Conservation (phyloP, 192 early-diverging fungal species). For the Coemansia sp. region DNA sequence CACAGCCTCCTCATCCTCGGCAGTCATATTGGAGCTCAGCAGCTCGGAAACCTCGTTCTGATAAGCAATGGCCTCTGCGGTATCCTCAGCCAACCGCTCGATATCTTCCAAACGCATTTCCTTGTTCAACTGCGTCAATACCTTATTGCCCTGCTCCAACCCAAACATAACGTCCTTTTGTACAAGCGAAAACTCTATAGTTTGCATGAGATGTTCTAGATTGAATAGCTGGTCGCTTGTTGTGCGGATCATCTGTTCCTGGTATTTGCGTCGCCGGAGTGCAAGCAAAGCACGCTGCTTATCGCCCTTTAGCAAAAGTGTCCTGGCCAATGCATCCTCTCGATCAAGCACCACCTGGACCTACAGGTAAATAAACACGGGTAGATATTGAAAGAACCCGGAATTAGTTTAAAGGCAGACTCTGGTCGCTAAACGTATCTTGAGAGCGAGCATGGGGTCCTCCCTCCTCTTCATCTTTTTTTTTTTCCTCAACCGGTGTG, state of each 20-base stretch:
- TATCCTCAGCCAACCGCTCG: constrained; percentile 93
- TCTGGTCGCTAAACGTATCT: no score
- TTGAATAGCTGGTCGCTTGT: constrained; percentile 85
- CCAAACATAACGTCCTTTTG: constrained; percentile 87
- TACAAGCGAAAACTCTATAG: constrained; percentile 90
- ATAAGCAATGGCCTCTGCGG: constrained; percentile 91
- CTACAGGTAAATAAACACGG: constrained; percentile 54
- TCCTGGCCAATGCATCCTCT: constrained; percentile 76
- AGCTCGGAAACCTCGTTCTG: constrained; percentile 77
- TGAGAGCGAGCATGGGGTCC: no score
- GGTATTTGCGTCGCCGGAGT: constrained; percentile 94
- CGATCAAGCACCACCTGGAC: constrained; percentile 74
- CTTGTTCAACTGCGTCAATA: constrained; percentile 70
- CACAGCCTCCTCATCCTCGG: constrained; percentile 85
- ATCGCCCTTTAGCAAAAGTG: constrained; percentile 68
- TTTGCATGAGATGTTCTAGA: constrained; percentile 80
- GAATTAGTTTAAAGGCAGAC: no score
- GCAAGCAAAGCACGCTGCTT: constrained; percentile 82
- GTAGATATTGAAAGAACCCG: no score
- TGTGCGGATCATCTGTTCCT: constrained; percentile 80
- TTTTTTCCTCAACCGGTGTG: no score
- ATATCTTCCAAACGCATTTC: constrained; percentile 89
- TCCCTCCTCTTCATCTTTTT: no score
- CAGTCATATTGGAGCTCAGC: constrained; percentile 67
- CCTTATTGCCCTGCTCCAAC: constrained; percentile 78